Base-by-base conservation (phyloP, 2,329 filamentous ascomycete species). In the Sporothrix sp. region DNA sequence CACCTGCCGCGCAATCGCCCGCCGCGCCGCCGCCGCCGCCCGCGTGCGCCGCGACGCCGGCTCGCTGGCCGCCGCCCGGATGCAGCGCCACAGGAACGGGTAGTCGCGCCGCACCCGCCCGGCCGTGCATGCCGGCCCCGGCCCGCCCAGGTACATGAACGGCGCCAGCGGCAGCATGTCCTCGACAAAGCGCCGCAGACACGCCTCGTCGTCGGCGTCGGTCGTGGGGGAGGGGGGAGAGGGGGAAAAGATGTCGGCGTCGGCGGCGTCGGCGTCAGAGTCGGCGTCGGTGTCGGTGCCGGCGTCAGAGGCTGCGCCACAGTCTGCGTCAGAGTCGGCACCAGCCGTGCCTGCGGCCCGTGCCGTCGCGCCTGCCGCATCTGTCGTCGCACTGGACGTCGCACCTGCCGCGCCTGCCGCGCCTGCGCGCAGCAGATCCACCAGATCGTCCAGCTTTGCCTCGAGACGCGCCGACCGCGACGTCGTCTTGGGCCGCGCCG, bases 51-150 rank as follows among this genome's bases (percentile, higher is more conserved):
- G 65, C 3, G 63, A 58, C 0, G 64, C 61, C 1, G 68, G 70
- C 55, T 67, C 71, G 38, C 67, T 68, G 2, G 71, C 69, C 9
- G 75, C 59, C 35, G 71, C 66, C 58, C 71, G 66, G 38, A 79
- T 73, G 32, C 67, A 69, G 8, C 72, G 57, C 68, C 71, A 77
- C 8, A 78, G 56, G 79, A 76, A 76, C 0, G 78, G 75, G 3
- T 65, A 61, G 16, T 68, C 61, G 8, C 58, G 58, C 2, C 61
- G 66, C 1, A 79, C 61, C n/a, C 62, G 55, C 32, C 62, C 58
- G 3, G 70, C 66, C 0, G 66, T 68, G 45, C n/a, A 65, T 62
- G 14, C 63, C 60, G 0, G 63, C 52, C 0, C 66, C 61, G 0
- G n/a, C n/a, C n/a, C n/a, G n/a, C n/a, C n/a, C n/a, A 78, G 55